Evolutionary conservation across 768 basidiomycete genomes (phyloP).

Genomic region (Lactifluus piperatus): DNA sequence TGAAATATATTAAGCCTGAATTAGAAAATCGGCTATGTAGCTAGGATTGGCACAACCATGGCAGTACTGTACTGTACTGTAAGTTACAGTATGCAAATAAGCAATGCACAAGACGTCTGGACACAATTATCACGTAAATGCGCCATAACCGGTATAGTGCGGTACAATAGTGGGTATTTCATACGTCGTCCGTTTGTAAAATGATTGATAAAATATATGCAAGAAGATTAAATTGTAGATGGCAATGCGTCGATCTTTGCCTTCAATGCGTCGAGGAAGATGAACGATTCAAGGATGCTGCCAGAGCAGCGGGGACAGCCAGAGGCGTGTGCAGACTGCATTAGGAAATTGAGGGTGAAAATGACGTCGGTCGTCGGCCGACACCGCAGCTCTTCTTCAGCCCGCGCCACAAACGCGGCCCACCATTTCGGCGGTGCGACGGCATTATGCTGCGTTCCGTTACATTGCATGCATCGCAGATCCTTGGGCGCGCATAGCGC

Average conservation of each 20-base stretch:
- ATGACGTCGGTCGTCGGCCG: slow-evolving; percentile 52
- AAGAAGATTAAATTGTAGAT: slow-evolving; percentile 31
- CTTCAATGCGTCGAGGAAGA: slow-evolving; percentile 47
- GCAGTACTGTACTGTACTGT: no score
- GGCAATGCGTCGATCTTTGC: slow-evolving; percentile 46
- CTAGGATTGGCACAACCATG: no score
- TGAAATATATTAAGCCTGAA: no score
- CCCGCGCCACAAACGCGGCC: slow-evolving; percentile 48
- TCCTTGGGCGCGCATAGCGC: slow-evolving; percentile 39
- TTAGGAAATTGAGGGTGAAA: slow-evolving; percentile 53
- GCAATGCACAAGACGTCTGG: no score
- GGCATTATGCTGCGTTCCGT: slow-evolving; percentile 38
- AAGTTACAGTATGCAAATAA: no score
- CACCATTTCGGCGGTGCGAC: slow-evolving; percentile 60
- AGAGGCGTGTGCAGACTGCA: slow-evolving; percentile 38
- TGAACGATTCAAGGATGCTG: slow-evolving; percentile 55
- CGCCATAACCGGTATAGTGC: neutral
- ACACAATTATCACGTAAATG: no score
- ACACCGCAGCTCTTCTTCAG: slow-evolving; percentile 45
- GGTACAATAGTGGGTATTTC: neutral
- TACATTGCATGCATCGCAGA: slow-evolving; percentile 63
- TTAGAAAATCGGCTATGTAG: no score
- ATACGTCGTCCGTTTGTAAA: neutral
- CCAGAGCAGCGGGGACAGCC: slow-evolving; percentile 58
- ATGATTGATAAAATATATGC: neutral